phyloP scores from a whole-genome alignment of 345 rosid species.

The Diplotaxis tenuifolia region DNA sequence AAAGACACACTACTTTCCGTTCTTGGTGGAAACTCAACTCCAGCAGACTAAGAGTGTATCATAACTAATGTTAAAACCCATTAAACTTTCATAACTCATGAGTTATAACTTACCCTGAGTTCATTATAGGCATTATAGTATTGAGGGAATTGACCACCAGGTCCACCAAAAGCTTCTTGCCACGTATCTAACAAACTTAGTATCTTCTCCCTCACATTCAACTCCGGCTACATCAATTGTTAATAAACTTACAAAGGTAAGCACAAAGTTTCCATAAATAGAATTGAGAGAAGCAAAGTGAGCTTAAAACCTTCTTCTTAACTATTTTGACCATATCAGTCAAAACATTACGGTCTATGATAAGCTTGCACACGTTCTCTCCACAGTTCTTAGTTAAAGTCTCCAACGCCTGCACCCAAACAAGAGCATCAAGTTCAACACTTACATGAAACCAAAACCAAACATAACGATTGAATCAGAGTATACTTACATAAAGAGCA shows the following conservation, averaged over 20 bases:
- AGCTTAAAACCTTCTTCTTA: constrained; percentile 82
- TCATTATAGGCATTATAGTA: constrained; percentile 78
- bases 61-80: not conserved
- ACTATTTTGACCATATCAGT: constrained; percentile 94
- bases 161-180: constrained; percentile 79
- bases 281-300: not conserved
- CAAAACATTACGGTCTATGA: constrained; percentile 77
- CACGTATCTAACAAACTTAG: constrained; percentile 49
- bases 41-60: constrained; percentile 50
- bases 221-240: constrained; percentile 65
- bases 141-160: constrained; percentile 73
- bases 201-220: constrained; percentile 88
- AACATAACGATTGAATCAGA: not conserved
- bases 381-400: constrained; percentile 93
- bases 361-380: constrained; percentile 73
- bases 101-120: constrained; percentile 62
- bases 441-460: constrained; percentile 4
- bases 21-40: constrained; percentile 92
- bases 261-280: constrained; percentile 1
- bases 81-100: not conserved
- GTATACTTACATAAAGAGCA: constrained; percentile 70
- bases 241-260: not conserved
- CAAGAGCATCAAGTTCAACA: not conserved
- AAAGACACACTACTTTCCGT: constrained; percentile 67
- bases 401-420: constrained; percentile 65